A percentile compares a stretch with the other conserved stretches of the same genome.
Evolutionary conservation across 441 rosid species (phyloP).

Genomic region (Eruca vesicaria): DNA sequence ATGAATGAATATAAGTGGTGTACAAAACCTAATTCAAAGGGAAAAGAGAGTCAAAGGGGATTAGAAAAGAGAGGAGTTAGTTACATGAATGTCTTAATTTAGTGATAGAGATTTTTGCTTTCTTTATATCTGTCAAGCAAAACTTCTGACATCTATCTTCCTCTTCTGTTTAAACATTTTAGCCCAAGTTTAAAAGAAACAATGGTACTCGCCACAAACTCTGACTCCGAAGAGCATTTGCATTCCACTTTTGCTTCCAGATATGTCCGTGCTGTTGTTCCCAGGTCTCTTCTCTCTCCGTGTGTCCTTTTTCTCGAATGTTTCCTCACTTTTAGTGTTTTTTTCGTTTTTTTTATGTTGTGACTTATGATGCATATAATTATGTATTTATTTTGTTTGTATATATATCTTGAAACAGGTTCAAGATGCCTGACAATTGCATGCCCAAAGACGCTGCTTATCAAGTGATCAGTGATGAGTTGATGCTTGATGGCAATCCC

Average conservation of each 20-base stretch:
- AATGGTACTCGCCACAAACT: conserved; percentile 47
- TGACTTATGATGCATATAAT: background rate
- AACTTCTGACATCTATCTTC: background rate
- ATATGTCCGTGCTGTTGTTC: conserved; percentile 57
- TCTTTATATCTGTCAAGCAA: background rate
- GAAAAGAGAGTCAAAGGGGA: conserved; percentile 18
- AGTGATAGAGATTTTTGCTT: conserved; percentile 3
- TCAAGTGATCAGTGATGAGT: conserved; percentile 72
- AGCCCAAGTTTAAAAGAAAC: background rate
- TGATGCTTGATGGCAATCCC: conserved; percentile 87
- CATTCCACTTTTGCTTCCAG: conserved; percentile 64
- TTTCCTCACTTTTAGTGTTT: background rate
- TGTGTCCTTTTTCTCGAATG: background rate
- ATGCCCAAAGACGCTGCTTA: conserved; percentile 83
- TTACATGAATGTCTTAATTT: conserved; percentile 25
- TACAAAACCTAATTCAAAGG: conserved; percentile 6
- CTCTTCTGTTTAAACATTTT: conserved; percentile 1
- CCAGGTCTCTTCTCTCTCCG: conserved; percentile 33
- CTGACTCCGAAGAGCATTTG: conserved; percentile 45
- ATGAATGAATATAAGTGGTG: background rate
- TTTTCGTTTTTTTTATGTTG: too few relatives aligned
- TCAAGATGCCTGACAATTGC: conserved; percentile 54
- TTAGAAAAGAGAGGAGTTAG: conserved; percentile 13
- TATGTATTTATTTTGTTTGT: background rate
- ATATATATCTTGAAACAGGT: conserved; percentile 37